Evolutionary conservation across 306 rosid species (phyloP), one percentile per base, ranked within the genome.

Genomic region (Purshia tridentata): DNA sequence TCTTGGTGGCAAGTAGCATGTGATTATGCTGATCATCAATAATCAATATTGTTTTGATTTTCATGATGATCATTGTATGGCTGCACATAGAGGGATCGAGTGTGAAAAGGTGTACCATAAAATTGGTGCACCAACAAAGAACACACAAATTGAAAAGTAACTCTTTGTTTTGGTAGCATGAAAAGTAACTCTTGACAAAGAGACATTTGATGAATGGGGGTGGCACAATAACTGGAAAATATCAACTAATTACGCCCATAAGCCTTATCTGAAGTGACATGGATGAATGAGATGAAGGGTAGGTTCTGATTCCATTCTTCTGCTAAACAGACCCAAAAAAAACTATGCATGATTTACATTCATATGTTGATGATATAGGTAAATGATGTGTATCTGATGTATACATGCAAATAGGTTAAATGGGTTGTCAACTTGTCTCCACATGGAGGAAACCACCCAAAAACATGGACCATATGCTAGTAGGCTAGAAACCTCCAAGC

Each of bases 401-500:
- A 46, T 42, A 9, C 6, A 63, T 63, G 51, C 56, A 70, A 5
- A 56, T 15, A 18, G 29, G 35, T 45, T 23, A 10, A 57, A 23
- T 69, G 42, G 44, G 29, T 45, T 71, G 67, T 45, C 45, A 71
- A 20, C 54, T 4, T 15, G 55, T 70, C 29, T 56, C 1, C 45
- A 20, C n/a, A 9, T 56, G 23, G 20, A 70, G 7, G 18, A 44
- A 45, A 23, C 0, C 75, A 5, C 46, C 35, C 44, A 45, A 6
- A 22, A 19, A 72, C 67, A 72, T 23, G 56, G 20, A 46, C 40
- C 75, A 46, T 72, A 46, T 72, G 75, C 18, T 57, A 44, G 35
- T 57, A 5, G 75, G 75, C 29, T 67, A 57, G 47, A 57, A 72
- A 4, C 46, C 53, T 57, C 56, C 67, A 72, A 71, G 35, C 46